Base-by-base conservation (phyloP, 371 early-diverging fungal genomes). In the Rhizopus arrhizus region DNA sequence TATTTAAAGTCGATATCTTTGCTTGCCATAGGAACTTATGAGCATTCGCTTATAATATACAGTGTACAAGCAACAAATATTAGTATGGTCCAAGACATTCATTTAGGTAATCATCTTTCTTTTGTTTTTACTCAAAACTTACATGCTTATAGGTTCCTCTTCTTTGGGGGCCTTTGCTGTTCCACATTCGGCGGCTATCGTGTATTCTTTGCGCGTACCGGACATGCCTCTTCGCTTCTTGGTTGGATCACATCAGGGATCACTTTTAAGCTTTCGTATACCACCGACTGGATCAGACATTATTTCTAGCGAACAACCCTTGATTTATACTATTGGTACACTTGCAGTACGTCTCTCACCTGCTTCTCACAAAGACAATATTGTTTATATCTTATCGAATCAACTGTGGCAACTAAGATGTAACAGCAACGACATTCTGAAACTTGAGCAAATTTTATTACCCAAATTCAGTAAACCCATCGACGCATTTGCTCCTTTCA, bases 401-500 rank as follows among this genome's bases (percentile, higher is more conserved):
- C 61, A 56, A 11, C 29, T 74, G 7, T 74, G 75, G 72, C 61
- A 53, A 10, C 45, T 74, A 4, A 34, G 54, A 35, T 68, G 61
- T 42, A 52, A 34, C 32, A 42, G 42, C 3, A 51, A 32, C 7
- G 40, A 62, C 5, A 7, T 45, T 2, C 16, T 74, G 9, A 41
- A 54, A n/a, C 47, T 69, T 13, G 75, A 74, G 4, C 59, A 53
- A 4, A 48, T 71, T 10, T 38, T 71, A 12, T 9, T 67, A 16
- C 61, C 58, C 3, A 45, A 45, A 10, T 64, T 67, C 38, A 35
- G 46, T 3, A 13, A 40, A 8, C 41, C 34, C 5, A 43, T 68
- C 29, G 51, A 69, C 41, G 49, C 65, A 3, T 55, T 69, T 34
- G 55, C 57, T n/a, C 31, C 50, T 5, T 64, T 69, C 38, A 46